Evolutionary conservation across 345 rosid genomes (phyloP).

Genomic region (Acer negundo): DNA sequence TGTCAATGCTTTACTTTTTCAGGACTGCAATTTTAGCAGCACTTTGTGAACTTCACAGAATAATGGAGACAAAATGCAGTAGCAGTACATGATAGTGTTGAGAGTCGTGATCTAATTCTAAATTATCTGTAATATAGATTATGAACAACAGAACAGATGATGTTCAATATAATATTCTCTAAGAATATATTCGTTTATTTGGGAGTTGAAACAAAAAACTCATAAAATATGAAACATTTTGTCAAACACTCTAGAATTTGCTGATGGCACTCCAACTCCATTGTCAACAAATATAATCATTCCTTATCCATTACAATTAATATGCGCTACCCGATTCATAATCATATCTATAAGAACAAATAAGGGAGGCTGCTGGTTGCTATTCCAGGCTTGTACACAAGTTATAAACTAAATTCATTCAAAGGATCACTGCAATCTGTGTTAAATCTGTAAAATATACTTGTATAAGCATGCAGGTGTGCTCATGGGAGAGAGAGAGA

Average conservation of each 20-base stretch:
- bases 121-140: neutral
- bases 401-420: neutral
- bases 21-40: neutral
- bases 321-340: neutral
- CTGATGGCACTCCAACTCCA: neutral
- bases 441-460: neutral
- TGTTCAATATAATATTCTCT: neutral
- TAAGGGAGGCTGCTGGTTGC: neutral
- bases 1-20: neutral
- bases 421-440: neutral
- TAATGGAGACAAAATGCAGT: neutral
- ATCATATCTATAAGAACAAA: neutral
- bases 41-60: slow-evolving; percentile 13
- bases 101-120: neutral
- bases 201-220: neutral
- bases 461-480: neutral
- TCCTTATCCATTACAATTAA: neutral
- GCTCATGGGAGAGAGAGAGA: neutral
- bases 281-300: neutral
- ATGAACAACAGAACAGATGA: neutral
- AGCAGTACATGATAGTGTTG: neutral
- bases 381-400: neutral
- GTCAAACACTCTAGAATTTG: neutral
- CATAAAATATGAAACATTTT: neutral
- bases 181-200: neutral